Conservation (phyloP, 495 filamentous ascomycete genomes). For the Friedmanniomyces simplex region DNA sequence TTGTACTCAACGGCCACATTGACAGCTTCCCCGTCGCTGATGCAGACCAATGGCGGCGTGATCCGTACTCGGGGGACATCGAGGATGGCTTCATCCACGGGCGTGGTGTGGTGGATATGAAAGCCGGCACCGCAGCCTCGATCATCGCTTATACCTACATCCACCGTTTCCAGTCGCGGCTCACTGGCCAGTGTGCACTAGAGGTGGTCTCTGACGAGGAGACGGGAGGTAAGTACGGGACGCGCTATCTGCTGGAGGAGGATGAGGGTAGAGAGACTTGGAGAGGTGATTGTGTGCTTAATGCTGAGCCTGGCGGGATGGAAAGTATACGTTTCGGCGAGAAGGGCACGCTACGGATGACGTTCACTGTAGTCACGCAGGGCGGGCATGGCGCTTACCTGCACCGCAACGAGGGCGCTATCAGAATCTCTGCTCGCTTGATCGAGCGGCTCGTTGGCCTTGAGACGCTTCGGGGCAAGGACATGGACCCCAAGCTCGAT, state of each 20-base stretch:
- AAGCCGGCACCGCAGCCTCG: constrained; percentile 18
- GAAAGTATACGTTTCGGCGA: constrained; percentile 18
- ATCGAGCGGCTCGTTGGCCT: constrained; percentile 1
- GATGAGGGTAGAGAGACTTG: constrained; percentile 3
- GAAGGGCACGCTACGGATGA: constrained; percentile 19
- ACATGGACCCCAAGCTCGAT: not conserved
- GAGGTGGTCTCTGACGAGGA: constrained; percentile 19
- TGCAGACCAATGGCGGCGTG: constrained; percentile 15
- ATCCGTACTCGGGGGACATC: constrained; percentile 18
- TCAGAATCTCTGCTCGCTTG: constrained; percentile 2
- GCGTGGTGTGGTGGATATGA: constrained; percentile 20
- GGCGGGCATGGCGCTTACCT: constrained; percentile 14
- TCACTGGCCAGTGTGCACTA: constrained; percentile 8
- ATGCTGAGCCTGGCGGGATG: constrained; percentile 18
- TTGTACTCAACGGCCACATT: constrained; percentile 17
- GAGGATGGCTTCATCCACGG: constrained; percentile 15
- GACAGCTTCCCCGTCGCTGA: constrained; percentile 15
- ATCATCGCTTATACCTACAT: constrained; percentile 15
- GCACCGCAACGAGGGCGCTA: constrained; percentile 8
- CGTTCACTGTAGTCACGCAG: constrained; percentile 10
- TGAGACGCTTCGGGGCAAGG: not conserved
- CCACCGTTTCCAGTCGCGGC: constrained; percentile 5
- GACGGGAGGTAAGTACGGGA: constrained; percentile 19
- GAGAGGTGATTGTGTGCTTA: constrained; percentile 19
- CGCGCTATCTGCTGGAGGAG: constrained; percentile 11